Conservation (phyloP, 345 rosid genomes). For the Limnanthes douglasii region DNA sequence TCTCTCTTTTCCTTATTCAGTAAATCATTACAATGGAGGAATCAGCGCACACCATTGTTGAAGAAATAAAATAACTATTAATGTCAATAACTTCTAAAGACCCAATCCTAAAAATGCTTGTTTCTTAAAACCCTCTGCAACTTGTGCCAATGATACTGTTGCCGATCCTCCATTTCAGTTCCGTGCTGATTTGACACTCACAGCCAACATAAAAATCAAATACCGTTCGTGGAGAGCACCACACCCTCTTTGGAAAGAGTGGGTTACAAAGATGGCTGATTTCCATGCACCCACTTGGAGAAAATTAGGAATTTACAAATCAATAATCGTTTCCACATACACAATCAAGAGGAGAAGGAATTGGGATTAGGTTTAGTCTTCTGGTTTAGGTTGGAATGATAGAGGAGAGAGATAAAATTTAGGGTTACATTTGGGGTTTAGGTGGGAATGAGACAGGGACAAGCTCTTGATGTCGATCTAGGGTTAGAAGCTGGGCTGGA, state of each 20-base stretch:
- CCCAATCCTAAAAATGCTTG: constrained; percentile 14
- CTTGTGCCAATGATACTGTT: neutral
- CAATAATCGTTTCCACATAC: constrained; percentile 17
- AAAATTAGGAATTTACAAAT: constrained; percentile 16
- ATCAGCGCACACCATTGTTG: neutral
- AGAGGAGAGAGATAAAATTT: too few relatives aligned
- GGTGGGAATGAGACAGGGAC: too few relatives aligned
- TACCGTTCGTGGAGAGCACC: constrained; percentile 13
- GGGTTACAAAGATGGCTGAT: constrained; percentile 20
- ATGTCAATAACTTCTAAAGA: too few relatives aligned
- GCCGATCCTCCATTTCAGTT: constrained; percentile 1
- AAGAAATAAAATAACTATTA: too few relatives aligned
- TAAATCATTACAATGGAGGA: too few relatives aligned
- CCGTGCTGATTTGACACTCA: neutral
- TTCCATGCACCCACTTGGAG: constrained; percentile 9
- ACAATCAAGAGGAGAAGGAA: constrained; percentile 1
- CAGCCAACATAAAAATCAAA: constrained; percentile 1
- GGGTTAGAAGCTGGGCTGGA: too few relatives aligned
- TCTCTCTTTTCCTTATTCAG: too few relatives aligned
- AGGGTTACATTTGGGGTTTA: too few relatives aligned
- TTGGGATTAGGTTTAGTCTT: too few relatives aligned
- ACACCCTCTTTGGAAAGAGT: constrained; percentile 13
- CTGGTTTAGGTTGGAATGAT: too few relatives aligned
- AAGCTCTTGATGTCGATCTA: too few relatives aligned
- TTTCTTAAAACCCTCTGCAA: constrained; percentile 14